Conservation (phyloP, 116 monocot species). For the Dioscorea cayenensis region DNA sequence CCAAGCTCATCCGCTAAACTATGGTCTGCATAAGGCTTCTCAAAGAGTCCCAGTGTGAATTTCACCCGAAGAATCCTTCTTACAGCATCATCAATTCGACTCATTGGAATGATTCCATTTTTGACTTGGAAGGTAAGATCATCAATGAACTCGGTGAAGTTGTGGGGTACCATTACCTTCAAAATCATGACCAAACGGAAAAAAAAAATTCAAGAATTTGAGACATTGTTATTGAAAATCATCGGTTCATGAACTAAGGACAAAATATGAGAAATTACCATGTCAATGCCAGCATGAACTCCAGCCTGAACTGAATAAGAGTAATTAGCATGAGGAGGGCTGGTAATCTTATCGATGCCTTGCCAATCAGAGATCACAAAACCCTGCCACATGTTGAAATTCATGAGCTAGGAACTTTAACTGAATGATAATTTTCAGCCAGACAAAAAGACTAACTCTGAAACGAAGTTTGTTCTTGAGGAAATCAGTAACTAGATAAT, state of each 20-base stretch:
- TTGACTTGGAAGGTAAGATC: constrained; percentile 42
- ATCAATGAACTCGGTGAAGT: constrained; percentile 41
- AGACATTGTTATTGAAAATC: no score
- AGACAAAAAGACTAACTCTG: constrained; percentile 2
- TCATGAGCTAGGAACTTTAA: neutral
- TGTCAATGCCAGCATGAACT: constrained; percentile 48
- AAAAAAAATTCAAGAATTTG: neutral
- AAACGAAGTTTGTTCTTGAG: constrained; percentile 17
- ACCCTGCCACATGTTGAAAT: constrained; percentile 25
- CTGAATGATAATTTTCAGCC: neutral
- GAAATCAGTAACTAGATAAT: constrained; percentile 13
- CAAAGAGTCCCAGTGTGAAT: constrained; percentile 76
- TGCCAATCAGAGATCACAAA: constrained; percentile 68
- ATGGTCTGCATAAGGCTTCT: constrained; percentile 60
- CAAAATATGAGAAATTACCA: constrained; percentile 23
- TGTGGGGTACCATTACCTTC: constrained; percentile 64
- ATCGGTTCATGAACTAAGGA: no score
- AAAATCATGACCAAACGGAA: neutral
- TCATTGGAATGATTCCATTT: constrained; percentile 50
- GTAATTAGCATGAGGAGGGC: constrained; percentile 39
- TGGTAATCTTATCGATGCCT: constrained; percentile 60
- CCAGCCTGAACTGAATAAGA: constrained; percentile 40
- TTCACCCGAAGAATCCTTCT: constrained; percentile 82
- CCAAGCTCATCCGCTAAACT: constrained; percentile 60
- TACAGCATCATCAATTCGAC: constrained; percentile 80